These are phyloP conservation scores for Acanthamoeba royreba DNA, from an alignment of 208 protist species.

Conservation along the genomic window DNA sequence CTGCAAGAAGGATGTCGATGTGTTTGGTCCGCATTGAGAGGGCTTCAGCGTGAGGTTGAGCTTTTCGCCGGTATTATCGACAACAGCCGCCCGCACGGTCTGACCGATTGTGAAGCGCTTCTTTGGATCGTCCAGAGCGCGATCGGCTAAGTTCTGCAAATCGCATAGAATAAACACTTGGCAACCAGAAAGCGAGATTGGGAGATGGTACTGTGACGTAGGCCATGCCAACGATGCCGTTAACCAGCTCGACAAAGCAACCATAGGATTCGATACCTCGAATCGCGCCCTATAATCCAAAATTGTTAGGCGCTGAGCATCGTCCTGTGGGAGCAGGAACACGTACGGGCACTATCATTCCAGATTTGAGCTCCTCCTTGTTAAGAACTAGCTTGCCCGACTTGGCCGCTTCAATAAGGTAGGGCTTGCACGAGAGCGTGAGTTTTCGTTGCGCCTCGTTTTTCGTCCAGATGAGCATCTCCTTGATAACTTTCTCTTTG, in stretches of 20 bases:
- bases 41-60: slow-evolving; percentile 35
- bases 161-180: not conserved
- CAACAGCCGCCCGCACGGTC: not conserved
- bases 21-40: slow-evolving; percentile 30
- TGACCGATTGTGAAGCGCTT: not conserved
- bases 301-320: not conserved
- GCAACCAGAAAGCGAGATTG: not conserved
- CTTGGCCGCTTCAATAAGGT: slow-evolving; percentile 10
- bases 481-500: not conserved
- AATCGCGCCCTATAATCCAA: not conserved
- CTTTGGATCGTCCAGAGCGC: not conserved
- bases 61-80: slow-evolving; percentile 32
- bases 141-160: slow-evolving; percentile 24
- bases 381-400: not conserved
- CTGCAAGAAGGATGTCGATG: slow-evolving; percentile 38
- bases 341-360: slow-evolving; percentile 12
- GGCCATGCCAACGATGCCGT: slow-evolving; percentile 4
- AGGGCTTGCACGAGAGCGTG: slow-evolving; percentile 33
- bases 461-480: not conserved
- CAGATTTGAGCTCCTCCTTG: slow-evolving; percentile 14
- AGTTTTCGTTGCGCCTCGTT: not conserved
- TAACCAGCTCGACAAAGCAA: slow-evolving; percentile 43
- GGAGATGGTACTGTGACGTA: not conserved
- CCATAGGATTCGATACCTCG: not conserved
- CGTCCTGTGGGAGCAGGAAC: not conserved